Evolutionary conservation across 2,329 filamentous ascomycete species (phyloP).

Genomic region (Cytospora paraplurivora): DNA sequence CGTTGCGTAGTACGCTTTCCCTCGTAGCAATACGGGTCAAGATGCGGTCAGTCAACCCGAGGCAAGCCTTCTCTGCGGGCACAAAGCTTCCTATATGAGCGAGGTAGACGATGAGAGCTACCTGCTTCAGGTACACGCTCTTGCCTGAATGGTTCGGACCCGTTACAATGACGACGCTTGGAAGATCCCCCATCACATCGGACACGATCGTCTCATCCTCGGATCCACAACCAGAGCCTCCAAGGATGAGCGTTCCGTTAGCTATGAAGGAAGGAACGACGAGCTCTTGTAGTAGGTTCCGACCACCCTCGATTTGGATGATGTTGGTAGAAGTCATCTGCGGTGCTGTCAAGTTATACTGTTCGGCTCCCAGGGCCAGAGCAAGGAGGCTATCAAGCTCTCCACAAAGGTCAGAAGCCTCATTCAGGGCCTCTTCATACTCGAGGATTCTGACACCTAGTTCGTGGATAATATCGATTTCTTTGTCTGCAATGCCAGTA

Average conservation of each 20-base stretch:
- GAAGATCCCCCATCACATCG: slow-evolving; percentile 36
- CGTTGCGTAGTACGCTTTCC: slow-evolving; percentile 60
- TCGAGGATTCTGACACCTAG: slow-evolving; percentile 72
- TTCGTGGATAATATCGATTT: slow-evolving; percentile 84
- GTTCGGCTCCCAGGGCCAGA: slow-evolving; percentile 73
- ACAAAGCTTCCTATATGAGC: slow-evolving; percentile 93
- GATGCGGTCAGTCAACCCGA: slow-evolving; percentile 92
- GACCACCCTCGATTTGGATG: slow-evolving; percentile 74
- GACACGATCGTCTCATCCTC: slow-evolving; percentile 27
- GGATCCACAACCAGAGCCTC: slow-evolving; percentile 48
- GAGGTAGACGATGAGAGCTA: slow-evolving; percentile 86
- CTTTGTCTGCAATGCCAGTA: slow-evolving; percentile 60
- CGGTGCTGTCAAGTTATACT: slow-evolving; percentile 72
- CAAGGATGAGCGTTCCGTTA: slow-evolving; percentile 73
- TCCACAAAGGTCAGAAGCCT: slow-evolving; percentile 78
- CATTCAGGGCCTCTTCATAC: slow-evolving; percentile 65
- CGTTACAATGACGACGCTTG: slow-evolving; percentile 79
- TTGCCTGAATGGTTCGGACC: slow-evolving; percentile 97
- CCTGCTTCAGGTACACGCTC: slow-evolving; percentile 92
- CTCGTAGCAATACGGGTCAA: slow-evolving; percentile 80
- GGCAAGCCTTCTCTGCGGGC: slow-evolving; percentile 72
- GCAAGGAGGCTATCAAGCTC: slow-evolving; percentile 86
- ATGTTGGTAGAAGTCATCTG: slow-evolving; percentile 69
- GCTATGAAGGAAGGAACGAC: slow-evolving; percentile 79
- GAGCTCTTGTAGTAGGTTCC: slow-evolving; percentile 85